A percentile compares a stretch with the other conserved stretches of the same genome.
Evolutionary conservation across 2,329 filamentous ascomycete genomes (phyloP).

Genomic region (Sporothrix variecibatus): DNA sequence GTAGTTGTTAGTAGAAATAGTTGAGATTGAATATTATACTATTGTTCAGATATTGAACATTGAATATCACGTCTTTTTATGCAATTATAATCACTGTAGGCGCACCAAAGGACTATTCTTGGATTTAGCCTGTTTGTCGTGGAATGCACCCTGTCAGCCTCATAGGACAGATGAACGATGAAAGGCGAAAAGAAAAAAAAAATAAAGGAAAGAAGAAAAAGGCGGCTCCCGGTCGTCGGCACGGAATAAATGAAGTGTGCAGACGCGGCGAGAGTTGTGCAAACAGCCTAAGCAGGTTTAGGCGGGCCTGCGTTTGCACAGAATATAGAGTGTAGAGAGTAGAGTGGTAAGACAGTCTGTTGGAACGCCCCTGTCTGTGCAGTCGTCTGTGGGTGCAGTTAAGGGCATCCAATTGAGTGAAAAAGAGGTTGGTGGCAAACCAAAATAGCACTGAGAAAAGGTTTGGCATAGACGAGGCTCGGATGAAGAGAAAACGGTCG

Average conservation of each 20-base stretch:
- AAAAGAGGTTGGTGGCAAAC: neutral
- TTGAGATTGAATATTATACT: neutral
- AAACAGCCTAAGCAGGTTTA: neutral
- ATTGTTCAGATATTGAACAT: neutral
- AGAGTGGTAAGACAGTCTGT: neutral
- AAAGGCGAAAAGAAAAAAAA: neutral
- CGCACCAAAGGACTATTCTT: neutral
- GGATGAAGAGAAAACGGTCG: neutral
- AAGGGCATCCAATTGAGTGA: neutral
- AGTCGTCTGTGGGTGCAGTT: neutral
- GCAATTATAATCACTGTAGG: neutral
- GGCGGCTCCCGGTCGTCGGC: neutral
- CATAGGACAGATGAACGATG: neutral
- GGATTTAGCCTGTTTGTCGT: neutral
- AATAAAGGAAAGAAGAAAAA: too few species aligned
- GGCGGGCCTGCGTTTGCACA: neutral
- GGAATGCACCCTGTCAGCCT: neutral
- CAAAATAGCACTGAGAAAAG: neutral
- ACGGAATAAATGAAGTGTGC: neutral
- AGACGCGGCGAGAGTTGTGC: neutral
- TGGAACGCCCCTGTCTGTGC: slow-evolving; percentile 4
- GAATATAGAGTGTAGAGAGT: neutral
- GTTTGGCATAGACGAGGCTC: neutral
- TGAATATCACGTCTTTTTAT: neutral
- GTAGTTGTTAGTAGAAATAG: neutral